Base-by-base conservation (phyloP, 768 basidiomycete genomes). In the Boletus patriciae region DNA sequence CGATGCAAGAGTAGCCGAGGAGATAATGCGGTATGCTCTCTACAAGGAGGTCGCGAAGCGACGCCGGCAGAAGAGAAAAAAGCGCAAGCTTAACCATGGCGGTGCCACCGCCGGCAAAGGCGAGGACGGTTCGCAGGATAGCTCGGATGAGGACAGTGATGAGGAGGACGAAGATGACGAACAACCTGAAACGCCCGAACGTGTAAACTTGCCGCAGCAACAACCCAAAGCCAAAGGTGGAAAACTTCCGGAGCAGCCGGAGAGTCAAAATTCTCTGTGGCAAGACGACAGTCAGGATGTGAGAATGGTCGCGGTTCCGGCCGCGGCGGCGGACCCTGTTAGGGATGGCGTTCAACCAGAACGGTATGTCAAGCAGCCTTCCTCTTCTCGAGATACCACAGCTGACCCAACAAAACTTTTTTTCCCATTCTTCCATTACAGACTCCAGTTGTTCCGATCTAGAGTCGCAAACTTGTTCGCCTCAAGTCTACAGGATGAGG, bases 1-100 rank as follows among this genome's bases (percentile, higher is more conserved):
- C 3, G 97, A 99, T 75, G 94, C 97, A 18, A 81, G 80, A 63
- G 87, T 88, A 41, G 97, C 97, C 3, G 94, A 99, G 71, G 88
- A 88, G 66, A 96, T 98, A 69, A 87, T 99, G 73, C 89, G 95
- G 21, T 99, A 94, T 73, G 97, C 97, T 6, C 83, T 99, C 34
- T 99, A 94, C 83, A 96, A 95, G 69, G 96, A 99, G 72, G 96
- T 99, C 18, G 83, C 92, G 45, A 92, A 90, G 70, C 85, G 92
- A 52, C 78, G 80, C 57, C 69, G 72, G 33, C 76, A 79, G 56
- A 82, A 85, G 61, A 73, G 86, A 59, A 97, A 96, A 80, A 90
- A 92, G 76, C 83, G 91, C 68, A 94, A 90, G 76, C 80, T 93
- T 58, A 90, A 92, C 68, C 83, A 78, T 50, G 89, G 88, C 6